Conservation (phyloP, 805 yeast genomes). For the Ogataea ganodermae region DNA sequence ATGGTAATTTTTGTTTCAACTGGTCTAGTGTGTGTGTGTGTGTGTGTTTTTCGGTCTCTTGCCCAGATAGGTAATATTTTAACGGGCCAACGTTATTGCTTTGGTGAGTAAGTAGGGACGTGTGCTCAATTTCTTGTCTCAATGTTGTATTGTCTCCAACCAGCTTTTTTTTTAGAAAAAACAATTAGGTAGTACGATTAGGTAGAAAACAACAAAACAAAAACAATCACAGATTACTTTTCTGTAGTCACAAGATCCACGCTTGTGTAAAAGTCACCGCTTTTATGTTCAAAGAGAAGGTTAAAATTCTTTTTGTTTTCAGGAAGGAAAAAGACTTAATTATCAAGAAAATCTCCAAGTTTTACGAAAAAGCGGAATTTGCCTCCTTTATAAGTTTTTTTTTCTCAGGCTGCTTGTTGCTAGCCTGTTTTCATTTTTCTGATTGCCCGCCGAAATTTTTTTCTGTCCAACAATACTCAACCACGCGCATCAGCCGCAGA, state of each 20-base stretch:
- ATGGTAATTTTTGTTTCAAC: not conserved
- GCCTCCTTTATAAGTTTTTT: slow-evolving; percentile 1
- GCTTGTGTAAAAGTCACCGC: not conserved
- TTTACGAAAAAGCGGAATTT: not conserved
- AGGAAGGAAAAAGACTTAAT: not conserved
- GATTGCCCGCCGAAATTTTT: not conserved
- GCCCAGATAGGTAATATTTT: slow-evolving; percentile 1
- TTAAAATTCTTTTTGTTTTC: slow-evolving; percentile 2
- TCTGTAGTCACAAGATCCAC: slow-evolving; percentile 2
- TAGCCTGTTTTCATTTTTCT: not conserved
- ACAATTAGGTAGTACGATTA: slow-evolving; percentile 7
- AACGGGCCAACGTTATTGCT: not conserved
- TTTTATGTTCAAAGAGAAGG: not conserved
- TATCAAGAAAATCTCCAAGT: too few species aligned
- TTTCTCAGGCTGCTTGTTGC: not conserved
- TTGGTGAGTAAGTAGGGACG: not conserved
- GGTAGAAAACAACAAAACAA: slow-evolving; percentile 5
- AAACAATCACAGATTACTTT: slow-evolving; percentile 7
- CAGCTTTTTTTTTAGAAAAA: slow-evolving; percentile 2
- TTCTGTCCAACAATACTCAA: not conserved
- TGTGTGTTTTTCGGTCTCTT: not conserved
- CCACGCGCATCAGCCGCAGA: not conserved
- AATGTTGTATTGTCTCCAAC: not conserved
- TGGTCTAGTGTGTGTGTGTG: not conserved
- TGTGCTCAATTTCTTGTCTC: not conserved